These are phyloP conservation scores for Rheum nobile DNA, from an alignment of 148 eudicot species.

Conservation along the genomic window DNA sequence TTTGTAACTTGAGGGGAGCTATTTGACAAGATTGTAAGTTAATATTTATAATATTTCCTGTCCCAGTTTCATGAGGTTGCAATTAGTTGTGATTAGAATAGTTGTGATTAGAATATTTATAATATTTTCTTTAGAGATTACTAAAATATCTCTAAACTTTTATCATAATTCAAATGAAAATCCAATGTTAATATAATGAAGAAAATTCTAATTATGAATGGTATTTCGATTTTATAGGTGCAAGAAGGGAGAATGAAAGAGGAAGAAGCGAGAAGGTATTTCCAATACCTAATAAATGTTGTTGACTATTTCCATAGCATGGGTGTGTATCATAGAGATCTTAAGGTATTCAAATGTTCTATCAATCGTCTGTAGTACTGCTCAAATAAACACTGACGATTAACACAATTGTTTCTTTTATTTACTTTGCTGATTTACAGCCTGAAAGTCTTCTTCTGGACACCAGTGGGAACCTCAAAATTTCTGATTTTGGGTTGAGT, in stretches of 20 bases:
- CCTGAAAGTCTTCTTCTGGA: slow-evolving; percentile 90
- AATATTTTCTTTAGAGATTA: not conserved
- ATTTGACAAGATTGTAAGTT: slow-evolving; percentile 90
- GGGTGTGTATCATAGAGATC: slow-evolving; percentile 94
- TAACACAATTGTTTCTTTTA: not conserved
- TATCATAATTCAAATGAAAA: not conserved
- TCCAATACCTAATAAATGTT: slow-evolving; percentile 88
- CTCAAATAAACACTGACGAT: not conserved
- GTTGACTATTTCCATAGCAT: slow-evolving; percentile 98
- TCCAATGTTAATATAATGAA: slow-evolving; percentile 13
- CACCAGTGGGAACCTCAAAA: slow-evolving; percentile 73
- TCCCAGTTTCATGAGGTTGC: not conserved
- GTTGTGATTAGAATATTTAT: not conserved
- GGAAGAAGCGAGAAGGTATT: slow-evolving; percentile 90
- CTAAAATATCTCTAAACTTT: not conserved
- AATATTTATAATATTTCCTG: not conserved
- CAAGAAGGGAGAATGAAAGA: slow-evolving; percentile 82
- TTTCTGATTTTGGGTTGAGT: slow-evolving; percentile 96
- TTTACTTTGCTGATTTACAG: slow-evolving; percentile 24
- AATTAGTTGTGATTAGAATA: not conserved
- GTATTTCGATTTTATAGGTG: slow-evolving; percentile 32
- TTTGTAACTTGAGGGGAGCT: slow-evolving; percentile 95
- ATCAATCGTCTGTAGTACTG: not conserved
- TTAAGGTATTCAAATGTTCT: slow-evolving; percentile 42
- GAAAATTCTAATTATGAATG: not conserved